Base-by-base conservation (phyloP, 2,329 filamentous ascomycete genomes). In the Colletotrichum truncatum region DNA sequence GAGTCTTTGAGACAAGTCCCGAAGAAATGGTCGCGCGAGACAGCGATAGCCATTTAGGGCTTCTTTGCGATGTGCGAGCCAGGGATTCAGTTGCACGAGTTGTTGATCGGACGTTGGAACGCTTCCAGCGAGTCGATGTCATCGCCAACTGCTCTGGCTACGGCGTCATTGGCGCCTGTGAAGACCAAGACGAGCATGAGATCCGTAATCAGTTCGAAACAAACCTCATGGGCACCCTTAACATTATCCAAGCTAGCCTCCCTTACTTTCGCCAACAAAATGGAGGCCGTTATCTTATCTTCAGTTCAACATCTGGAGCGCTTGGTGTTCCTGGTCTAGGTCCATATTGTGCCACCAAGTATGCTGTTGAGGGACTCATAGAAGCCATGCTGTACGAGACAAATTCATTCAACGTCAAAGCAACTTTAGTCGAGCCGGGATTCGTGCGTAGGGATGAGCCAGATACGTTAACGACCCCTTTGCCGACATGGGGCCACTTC, bases 361-460 rank as follows among this genome's bases (percentile, higher is more conserved):
- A 98, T 78, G 96, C 96, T 0, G 93, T 97, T 4, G 96, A 99
- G 75, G 96, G 95, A 0, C 82, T 99, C 57, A 94, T 98, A 71
- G 96, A 99, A 78, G 94, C 93, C 14, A 95, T 99, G 92, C 85
- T 98, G 14, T 98, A 98, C 78, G 96, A 99, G 76, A 91, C 97
- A 36, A 94, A 98, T 70, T 78, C 82, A 0, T 98, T 97, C 79
- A 95, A 96, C 74, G 92, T 98, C 77, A 97, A 97, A 78, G 93
- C 93, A 0, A 98, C 95, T 2, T 85, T 99, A 6, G 94, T 98
- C 1, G 93, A 98, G 73, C 94, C 95, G 1, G 94, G 94, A 0
- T 87, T 98, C 69, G 92, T 98, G 68, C 86, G 94, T 6, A 87
- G 94, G 6, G 95, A 98, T 76, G 94, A 98, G 73, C 88, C 89